A percentile compares a stretch with the other conserved stretches of the same genome.
These are phyloP conservation scores for Boechera retrofracta DNA, from an alignment of 345 rosid genomes.

Conservation along the genomic window DNA sequence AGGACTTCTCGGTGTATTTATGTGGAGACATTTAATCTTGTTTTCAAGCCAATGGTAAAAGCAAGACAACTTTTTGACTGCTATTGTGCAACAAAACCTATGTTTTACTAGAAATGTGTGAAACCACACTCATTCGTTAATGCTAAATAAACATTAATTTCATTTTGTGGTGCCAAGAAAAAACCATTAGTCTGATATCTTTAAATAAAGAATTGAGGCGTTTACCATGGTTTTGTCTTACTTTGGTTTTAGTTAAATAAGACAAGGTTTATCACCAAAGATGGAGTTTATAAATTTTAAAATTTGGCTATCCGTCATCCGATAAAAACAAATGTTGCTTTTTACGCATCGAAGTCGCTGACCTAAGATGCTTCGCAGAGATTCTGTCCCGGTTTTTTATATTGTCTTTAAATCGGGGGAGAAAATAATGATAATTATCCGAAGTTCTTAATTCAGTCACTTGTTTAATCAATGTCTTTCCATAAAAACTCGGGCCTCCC, in stretches of 20 bases:
- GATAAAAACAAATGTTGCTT: slow-evolving; percentile 43
- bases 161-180: slow-evolving; percentile 35
- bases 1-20: background rate
- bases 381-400: slow-evolving; percentile 31
- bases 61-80: slow-evolving; percentile 42
- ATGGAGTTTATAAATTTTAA: slow-evolving; percentile 15
- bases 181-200: slow-evolving; percentile 13
- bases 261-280: slow-evolving; percentile 36
- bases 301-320: slow-evolving; percentile 19
- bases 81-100: slow-evolving; percentile 29
- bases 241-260: slow-evolving; percentile 37
- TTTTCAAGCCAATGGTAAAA: slow-evolving; percentile 37
- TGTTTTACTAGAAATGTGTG: slow-evolving; percentile 43
- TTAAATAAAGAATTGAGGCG: slow-evolving; percentile 13
- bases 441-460: slow-evolving; percentile 3
- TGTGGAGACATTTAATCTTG: slow-evolving; percentile 22
- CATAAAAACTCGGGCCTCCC: slow-evolving; percentile 42
- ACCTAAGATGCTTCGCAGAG: slow-evolving; percentile 51
- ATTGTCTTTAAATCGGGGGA: background rate
- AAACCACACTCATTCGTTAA: slow-evolving; percentile 40
- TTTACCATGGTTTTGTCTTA: slow-evolving; percentile 32
- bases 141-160: slow-evolving; percentile 26
- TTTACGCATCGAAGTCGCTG: slow-evolving; percentile 47
- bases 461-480: slow-evolving; percentile 36
- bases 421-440: slow-evolving; percentile 25